phyloP scores from a whole-genome alignment of 495 filamentous ascomycete species.

The Podospora tetraspora region DNA sequence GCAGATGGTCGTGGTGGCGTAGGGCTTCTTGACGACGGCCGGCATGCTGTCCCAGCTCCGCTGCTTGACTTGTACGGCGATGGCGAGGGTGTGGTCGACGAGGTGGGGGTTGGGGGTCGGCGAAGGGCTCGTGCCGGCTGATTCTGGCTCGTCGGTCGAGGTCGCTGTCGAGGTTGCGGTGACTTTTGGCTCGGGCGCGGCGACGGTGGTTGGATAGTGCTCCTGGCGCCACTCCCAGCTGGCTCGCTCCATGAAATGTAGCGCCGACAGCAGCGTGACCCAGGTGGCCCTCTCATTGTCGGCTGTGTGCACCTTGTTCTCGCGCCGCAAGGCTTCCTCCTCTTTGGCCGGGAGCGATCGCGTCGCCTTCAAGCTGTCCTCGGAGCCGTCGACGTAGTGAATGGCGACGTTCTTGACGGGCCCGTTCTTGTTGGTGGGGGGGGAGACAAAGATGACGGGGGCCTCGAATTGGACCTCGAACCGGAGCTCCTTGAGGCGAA shows the following conservation, averaged over 20 bases:
- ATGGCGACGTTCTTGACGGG: constrained; percentile 34
- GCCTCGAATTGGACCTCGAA: constrained; percentile 48
- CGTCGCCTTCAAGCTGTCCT: constrained; percentile 32
- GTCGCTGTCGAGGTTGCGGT: neutral
- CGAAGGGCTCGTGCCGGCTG: neutral
- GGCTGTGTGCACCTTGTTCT: constrained; percentile 36
- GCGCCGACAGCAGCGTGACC: constrained; percentile 39
- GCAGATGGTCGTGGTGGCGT: constrained; percentile 45
- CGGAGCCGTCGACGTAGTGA: constrained; percentile 36
- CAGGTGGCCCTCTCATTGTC: constrained; percentile 48
- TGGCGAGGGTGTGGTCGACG: constrained; percentile 33
- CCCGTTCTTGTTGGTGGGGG: constrained; percentile 34
- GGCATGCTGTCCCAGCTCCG: constrained; percentile 50
- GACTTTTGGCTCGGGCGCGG: neutral
- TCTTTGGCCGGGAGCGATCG: constrained; percentile 22
- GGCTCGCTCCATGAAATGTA: constrained; percentile 42
- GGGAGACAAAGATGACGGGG: constrained; percentile 45
- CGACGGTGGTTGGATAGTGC: constrained; percentile 12
- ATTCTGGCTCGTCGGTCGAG: constrained; percentile 11
- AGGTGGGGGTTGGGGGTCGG: constrained; percentile 9
- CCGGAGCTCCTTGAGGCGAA: constrained; percentile 39
- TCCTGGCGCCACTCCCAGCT: constrained; percentile 37
- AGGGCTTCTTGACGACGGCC: constrained; percentile 42
- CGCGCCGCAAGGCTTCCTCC: constrained; percentile 17
- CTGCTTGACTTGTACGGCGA: constrained; percentile 43